Evolutionary conservation across 257 asterid genomes (phyloP), one percentile per base, ranked within the genome.

Genomic region (Ocimum tenuiflorum): DNA sequence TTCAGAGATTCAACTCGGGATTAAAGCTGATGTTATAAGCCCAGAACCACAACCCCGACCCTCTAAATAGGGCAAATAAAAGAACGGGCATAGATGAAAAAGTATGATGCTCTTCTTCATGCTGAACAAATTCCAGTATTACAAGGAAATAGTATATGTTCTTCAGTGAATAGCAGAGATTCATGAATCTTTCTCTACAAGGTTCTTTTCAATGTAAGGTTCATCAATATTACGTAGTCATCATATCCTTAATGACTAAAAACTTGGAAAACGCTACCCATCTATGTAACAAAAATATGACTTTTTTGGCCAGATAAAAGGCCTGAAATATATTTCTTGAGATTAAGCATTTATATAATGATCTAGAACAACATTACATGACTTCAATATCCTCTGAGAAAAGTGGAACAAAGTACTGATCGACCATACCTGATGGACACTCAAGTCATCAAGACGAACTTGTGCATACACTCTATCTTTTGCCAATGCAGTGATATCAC

Each of bases 401-500:
- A 27, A 27, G 39, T n/a, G 6, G 8, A 58, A 49, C 53, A 51
- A 22, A n/a, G 27, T 54, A 45, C 29, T 38, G 18, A 70, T 41
- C 20, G 46, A 51, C 63, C 42, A 60, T 78, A 86, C 94, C 88
- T 86, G 86, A 29, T 75, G 81, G 64, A 86, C 81, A 70, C 79
- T 81, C 81, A 84, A 76, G 74, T 83, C 85, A 73, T 83, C 90
- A 67, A 86, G 94, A 63, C 65, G 85, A 71, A 86, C 72, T 68
- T 82, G 90, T 6, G 86, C 82, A 59, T 86, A 86, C 22, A 81
- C 82, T 75, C 77, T 82, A 83, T 81, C 90, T 74, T 83, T 86
- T 61, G 90, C 90, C 86, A 86, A 80, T 67, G 90, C 83, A 65
- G 90, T 86, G 60, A 86, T 86, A 71, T 86, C 94, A n/a, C 94